Conservation (phyloP, 1,139 yeast species). For the Suhomyces choctaworum region DNA sequence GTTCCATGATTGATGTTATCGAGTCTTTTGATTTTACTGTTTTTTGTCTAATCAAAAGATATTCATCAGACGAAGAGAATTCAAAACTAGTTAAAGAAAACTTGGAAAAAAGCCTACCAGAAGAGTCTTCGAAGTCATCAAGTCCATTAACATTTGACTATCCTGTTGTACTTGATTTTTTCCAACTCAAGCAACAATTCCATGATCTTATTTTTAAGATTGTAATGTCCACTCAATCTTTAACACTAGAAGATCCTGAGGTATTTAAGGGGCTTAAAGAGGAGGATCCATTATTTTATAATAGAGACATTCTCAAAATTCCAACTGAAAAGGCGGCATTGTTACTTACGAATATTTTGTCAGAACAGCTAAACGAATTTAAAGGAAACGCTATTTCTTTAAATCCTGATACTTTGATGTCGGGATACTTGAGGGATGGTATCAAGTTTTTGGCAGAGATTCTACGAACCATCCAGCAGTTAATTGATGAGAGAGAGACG, state of each 20-base stretch:
- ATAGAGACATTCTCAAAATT: constrained; percentile 38
- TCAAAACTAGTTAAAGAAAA: constrained; percentile 15
- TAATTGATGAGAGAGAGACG: constrained; percentile 70
- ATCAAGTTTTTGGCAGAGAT: constrained; percentile 46
- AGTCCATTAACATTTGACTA: constrained; percentile 49
- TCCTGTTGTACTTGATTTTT: constrained; percentile 70
- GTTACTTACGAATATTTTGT: constrained; percentile 45
- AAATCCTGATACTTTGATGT: constrained; percentile 50
- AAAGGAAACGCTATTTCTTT: constrained; percentile 48
- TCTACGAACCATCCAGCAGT: constrained; percentile 49
- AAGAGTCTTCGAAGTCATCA: constrained; percentile 7
- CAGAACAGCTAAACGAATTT: constrained; percentile 42
- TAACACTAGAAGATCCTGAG: constrained; percentile 73
- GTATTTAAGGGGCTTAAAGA: constrained; percentile 64
- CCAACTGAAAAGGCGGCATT: constrained; percentile 55
- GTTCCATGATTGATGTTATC: constrained; percentile 51
- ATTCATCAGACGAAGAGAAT: constrained; percentile 24
- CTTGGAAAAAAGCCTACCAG: constrained; percentile 10
- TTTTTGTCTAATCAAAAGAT: constrained; percentile 42
- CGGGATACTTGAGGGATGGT: constrained; percentile 47
- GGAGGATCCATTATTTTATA: constrained; percentile 50
- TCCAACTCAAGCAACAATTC: constrained; percentile 70
- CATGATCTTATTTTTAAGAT: constrained; percentile 64
- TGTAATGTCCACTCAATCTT: constrained; percentile 66
- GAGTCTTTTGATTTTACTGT: constrained; percentile 67